A percentile compares a stretch with the other conserved stretches of the same genome.
phyloP scores from a whole-genome alignment of 768 basidiomycete species.

The Russula compacta region DNA sequence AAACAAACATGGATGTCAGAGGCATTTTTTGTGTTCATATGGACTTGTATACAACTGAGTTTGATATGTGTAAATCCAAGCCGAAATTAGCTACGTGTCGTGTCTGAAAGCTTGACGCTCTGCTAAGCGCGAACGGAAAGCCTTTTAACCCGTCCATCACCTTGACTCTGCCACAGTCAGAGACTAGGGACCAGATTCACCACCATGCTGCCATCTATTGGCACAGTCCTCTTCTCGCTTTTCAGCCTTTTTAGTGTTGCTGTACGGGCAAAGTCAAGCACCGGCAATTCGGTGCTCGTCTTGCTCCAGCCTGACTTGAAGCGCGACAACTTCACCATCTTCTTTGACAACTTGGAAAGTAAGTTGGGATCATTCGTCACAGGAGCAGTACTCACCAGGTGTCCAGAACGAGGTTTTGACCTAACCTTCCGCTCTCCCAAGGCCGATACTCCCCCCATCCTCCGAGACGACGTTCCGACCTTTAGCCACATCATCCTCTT shows the following conservation, averaged over 20 bases:
- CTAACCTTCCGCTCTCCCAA: conserved; percentile 82
- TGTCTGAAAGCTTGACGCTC: too few relatives aligned
- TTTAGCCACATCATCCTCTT: conserved; percentile 87
- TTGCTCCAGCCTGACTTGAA: conserved; percentile 67
- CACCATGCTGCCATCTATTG: conserved; percentile 24
- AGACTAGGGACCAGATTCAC: not conserved
- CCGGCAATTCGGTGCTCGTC: conserved; percentile 76
- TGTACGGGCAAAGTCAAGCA: conserved; percentile 56
- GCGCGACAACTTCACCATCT: conserved; percentile 64
- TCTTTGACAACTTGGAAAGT: conserved; percentile 78
- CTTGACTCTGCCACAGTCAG: not conserved
- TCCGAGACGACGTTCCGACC: conserved; percentile 60
- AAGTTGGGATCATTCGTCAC: conserved; percentile 11
- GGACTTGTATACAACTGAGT: not conserved
- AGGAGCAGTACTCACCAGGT: not conserved
- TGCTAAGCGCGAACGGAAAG: not conserved
- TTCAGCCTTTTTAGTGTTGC: conserved; percentile 24
- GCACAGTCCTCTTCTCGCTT: conserved; percentile 24
- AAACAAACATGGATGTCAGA: too few relatives aligned
- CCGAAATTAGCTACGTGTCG: not conserved
- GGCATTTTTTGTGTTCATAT: not conserved
- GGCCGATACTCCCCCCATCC: conserved; percentile 54
- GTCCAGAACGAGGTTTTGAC: conserved; percentile 69
- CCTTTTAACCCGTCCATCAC: not conserved
- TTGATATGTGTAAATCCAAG: not conserved